These are phyloP conservation scores for Chenopodium quinoa DNA, from an alignment of 148 eudicot species.

Conservation along the genomic window DNA sequence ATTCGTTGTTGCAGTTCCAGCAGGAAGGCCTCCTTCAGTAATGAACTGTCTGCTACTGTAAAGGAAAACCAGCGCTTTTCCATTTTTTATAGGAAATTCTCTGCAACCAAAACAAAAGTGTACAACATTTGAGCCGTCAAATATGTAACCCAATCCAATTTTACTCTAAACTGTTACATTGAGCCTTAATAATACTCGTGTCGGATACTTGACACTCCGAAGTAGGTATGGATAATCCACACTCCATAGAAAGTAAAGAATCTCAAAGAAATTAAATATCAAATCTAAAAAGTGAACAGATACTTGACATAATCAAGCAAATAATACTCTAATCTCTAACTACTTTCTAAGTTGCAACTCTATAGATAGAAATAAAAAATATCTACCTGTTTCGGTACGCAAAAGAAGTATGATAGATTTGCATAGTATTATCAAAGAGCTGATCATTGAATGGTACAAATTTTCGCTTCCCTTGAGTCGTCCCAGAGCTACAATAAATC, in stretches of 20 bases:
- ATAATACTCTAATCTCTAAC: not conserved
- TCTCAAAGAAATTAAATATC: too few species aligned
- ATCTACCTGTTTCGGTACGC: conserved; percentile 79
- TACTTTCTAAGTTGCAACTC: too few species aligned
- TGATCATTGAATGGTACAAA: conserved; percentile 82
- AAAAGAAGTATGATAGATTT: conserved; percentile 79
- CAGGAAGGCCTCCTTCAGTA: conserved; percentile 69
- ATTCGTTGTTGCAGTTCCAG: conserved; percentile 92
- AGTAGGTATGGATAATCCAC: too few species aligned
- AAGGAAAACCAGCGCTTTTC: conserved; percentile 64
- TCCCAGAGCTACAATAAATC: conserved; percentile 68
- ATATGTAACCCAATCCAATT: not conserved
- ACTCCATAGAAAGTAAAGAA: too few species aligned
- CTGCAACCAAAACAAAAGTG: conserved; percentile 30
- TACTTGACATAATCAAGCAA: not conserved
- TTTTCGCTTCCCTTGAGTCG: conserved; percentile 89
- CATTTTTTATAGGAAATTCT: conserved; percentile 66
- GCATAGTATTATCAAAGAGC: conserved; percentile 68
- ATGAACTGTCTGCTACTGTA: conserved; percentile 85
- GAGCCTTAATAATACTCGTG: too few species aligned
- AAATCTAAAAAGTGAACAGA: too few species aligned
- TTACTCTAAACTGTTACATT: too few species aligned
- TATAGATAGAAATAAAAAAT: too few species aligned
- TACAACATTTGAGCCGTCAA: not conserved
- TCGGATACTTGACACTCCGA: too few species aligned